phyloP scores from a whole-genome alignment of 2,329 filamentous ascomycete species.

The Epichloe sp. region DNA sequence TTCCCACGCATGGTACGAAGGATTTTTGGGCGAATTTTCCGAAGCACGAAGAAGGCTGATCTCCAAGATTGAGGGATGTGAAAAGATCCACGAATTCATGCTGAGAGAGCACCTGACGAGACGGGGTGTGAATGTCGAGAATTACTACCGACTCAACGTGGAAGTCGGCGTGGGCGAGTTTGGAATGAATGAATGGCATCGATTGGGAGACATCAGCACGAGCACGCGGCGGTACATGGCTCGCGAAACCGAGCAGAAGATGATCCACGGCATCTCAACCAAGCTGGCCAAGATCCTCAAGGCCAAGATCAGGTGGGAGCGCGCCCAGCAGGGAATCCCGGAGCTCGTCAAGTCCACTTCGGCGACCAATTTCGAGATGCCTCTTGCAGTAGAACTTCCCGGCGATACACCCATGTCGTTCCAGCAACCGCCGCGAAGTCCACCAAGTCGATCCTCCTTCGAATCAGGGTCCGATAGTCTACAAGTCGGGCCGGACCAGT shows the following conservation, averaged over 20 bases:
- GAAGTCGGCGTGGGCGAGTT: slow-evolving; percentile 94
- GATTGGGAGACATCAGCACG: slow-evolving; percentile 89
- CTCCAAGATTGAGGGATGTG: slow-evolving; percentile 88
- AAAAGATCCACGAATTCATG: slow-evolving; percentile 82
- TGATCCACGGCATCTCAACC: slow-evolving; percentile 62
- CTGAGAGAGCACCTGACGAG: slow-evolving; percentile 61
- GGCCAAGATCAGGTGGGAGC: slow-evolving; percentile 56
- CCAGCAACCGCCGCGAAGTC: slow-evolving; percentile 23
- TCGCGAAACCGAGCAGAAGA: slow-evolving; percentile 58
- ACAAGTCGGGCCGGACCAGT: slow-evolving; percentile 22
- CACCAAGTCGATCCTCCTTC: slow-evolving; percentile 38
- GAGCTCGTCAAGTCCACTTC: slow-evolving; percentile 30
- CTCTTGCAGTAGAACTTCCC: slow-evolving; percentile 45
- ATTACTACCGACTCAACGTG: slow-evolving; percentile 94
- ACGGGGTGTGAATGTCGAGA: slow-evolving; percentile 70
- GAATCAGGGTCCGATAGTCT: slow-evolving; percentile 42
- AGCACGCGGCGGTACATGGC: slow-evolving; percentile 74
- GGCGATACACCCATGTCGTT: slow-evolving; percentile 35
- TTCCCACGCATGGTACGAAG: slow-evolving; percentile 80
- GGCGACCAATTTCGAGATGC: slow-evolving; percentile 26
- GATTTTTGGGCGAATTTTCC: slow-evolving; percentile 82
- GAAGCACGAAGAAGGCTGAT: slow-evolving; percentile 79
- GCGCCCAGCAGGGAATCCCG: slow-evolving; percentile 27
- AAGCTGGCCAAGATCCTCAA: slow-evolving; percentile 76
- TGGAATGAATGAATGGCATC: slow-evolving; percentile 96